Base-by-base conservation (phyloP, 371 early-diverging fungal genomes). In the Circinella minor region DNA sequence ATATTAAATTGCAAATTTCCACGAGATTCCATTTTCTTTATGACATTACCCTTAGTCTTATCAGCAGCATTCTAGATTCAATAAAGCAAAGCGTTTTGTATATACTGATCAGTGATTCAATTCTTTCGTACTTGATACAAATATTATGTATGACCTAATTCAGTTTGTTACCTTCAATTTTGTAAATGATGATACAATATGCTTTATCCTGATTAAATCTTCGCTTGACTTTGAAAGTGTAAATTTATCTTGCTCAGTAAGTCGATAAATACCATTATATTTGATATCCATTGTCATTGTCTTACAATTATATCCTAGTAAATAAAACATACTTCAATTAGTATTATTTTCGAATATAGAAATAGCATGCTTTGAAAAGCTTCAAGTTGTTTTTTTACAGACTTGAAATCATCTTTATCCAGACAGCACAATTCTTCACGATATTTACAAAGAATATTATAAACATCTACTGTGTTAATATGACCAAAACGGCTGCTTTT, bases 191-290 rank as follows among this genome's bases (percentile, higher is more conserved):
- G 51, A 13, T 17, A 51, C n/a, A 51, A 13, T 17, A 13, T 18
- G 51, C 14, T 51, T 51, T 13, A 18, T 17, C 51, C 14, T 51
- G 14, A 13, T 18, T 17, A 60, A 20, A 27, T 60, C 60, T 36
- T 60, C 60, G 34, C 11, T 60, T 11, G 10, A 17, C 4, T 11
- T 13, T 20, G 38, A 27, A 13, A 60, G 20, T 27, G 10, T 36
- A 60, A 60, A 60, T 60, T 60, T 10, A 27, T 10, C 48, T 37
- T 43, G 3, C 43, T 65, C 65, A 18, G 15, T 65, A n/a, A 65
- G 18, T 49, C 65, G 65, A 51, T 65, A 65, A 48, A 65, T 49
- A 11, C 65, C 65, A 51, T 65, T 18, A 54, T 48, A 65, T 37
- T 51, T 65, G 34, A 65, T n/a, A 37, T 65, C 67, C 67, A 66